These are phyloP conservation scores for Cutaneotrichosporon cyanovorans DNA, from an alignment of 1,284 basidiomycete species.

Conservation along the genomic window DNA sequence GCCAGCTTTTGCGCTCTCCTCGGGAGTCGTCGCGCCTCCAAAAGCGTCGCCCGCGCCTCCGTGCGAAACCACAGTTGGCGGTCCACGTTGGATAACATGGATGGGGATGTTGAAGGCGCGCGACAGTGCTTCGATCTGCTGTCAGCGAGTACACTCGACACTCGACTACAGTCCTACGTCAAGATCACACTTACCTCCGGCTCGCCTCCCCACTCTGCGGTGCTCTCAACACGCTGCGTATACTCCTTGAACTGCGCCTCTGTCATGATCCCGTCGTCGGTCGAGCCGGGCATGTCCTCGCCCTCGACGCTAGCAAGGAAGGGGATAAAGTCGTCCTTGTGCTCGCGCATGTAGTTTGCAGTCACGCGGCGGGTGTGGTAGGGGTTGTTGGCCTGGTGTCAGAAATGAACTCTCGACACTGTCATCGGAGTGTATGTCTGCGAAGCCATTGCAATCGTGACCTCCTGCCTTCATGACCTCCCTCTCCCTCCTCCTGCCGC, in stretches of 20 bases:
- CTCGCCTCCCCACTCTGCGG: slow-evolving; percentile 92
- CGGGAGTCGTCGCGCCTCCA: slow-evolving; percentile 40
- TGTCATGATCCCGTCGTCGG: slow-evolving; percentile 65
- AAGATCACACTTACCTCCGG: slow-evolving; percentile 58
- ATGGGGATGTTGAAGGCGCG: slow-evolving; percentile 79
- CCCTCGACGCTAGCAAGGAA: slow-evolving; percentile 74
- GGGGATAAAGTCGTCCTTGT: slow-evolving; percentile 86
- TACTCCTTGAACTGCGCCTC: slow-evolving; percentile 65
- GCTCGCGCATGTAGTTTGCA: slow-evolving; percentile 70
- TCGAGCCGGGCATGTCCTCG: slow-evolving; percentile 66
- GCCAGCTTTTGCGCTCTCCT: slow-evolving; percentile 42
- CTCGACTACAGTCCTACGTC: neutral
- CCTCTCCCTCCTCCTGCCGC: neutral
- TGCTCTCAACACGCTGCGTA: slow-evolving; percentile 70
- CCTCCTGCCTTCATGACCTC: neutral
- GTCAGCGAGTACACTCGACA: neutral
- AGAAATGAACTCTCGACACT: neutral
- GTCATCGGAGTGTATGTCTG: neutral
- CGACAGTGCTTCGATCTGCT: slow-evolving; percentile 72
- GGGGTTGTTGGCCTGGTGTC: slow-evolving; percentile 26
- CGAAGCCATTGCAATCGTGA: neutral
- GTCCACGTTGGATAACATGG: slow-evolving; percentile 79
- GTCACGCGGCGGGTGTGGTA: slow-evolving; percentile 58
- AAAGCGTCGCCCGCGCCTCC: slow-evolving; percentile 44
- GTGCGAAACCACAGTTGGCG: slow-evolving; percentile 76